phyloP scores from a whole-genome alignment of 257 asterid species.

The Solanum pimpinellifolium region DNA sequence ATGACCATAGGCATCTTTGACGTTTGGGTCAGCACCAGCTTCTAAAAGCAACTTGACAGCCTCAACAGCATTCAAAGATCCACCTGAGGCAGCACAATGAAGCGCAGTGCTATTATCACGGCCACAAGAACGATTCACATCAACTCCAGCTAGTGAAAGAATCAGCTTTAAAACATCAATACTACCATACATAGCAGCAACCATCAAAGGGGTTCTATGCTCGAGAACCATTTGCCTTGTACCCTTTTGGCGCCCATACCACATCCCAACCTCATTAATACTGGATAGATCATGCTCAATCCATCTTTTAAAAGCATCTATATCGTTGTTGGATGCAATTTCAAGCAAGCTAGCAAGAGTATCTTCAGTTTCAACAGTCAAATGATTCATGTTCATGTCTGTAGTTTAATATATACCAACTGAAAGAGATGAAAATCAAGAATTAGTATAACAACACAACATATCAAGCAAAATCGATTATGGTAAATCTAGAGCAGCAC shows the following conservation, averaged over 20 bases:
- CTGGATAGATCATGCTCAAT: slow-evolving; percentile 26
- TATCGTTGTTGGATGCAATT: slow-evolving; percentile 72
- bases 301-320: slow-evolving; percentile 33
- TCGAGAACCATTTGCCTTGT: slow-evolving; percentile 68
- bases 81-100: slow-evolving; percentile 81
- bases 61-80: slow-evolving; percentile 37
- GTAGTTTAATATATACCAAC: slow-evolving; percentile 1
- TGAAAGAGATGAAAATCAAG: slow-evolving; percentile 18
- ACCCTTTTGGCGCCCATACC: slow-evolving; percentile 80
- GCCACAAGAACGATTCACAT: slow-evolving; percentile 56
- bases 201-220: slow-evolving; percentile 78
- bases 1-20: slow-evolving; percentile 40
- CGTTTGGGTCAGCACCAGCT: slow-evolving; percentile 63
- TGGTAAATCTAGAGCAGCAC: not conserved
- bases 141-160: slow-evolving; percentile 43
- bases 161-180: slow-evolving; percentile 45
- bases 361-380: slow-evolving; percentile 48
- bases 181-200: slow-evolving; percentile 80
- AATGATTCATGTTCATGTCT: slow-evolving; percentile 29
- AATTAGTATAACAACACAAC: slow-evolving; percentile 12
- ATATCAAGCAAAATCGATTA: not conserved
- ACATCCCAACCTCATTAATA: slow-evolving; percentile 48
- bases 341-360: slow-evolving; percentile 53
- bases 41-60: slow-evolving; percentile 41
- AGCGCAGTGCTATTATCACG: slow-evolving; percentile 57